Evolutionary conservation across 352 stramenopile genomes (phyloP).

Genomic region (Pythium rhizo-oryzae): DNA sequence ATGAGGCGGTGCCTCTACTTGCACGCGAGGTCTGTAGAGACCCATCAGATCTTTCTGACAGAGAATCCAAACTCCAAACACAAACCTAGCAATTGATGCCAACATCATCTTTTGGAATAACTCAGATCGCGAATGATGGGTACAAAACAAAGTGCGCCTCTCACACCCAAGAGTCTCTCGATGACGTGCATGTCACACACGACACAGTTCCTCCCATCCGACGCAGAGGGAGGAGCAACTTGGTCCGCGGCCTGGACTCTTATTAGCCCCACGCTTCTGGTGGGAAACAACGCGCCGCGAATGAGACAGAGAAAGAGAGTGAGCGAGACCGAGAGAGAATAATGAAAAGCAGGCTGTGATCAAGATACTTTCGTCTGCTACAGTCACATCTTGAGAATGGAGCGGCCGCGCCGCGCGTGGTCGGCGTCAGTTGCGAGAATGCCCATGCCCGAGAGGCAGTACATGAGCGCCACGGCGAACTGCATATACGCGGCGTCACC

Average conservation of each 20-base stretch:
- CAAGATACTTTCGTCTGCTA: too few relatives aligned
- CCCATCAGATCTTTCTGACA: too few relatives aligned
- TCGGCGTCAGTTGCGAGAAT: conserved; percentile 16
- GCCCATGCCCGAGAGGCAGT: conserved; percentile 18
- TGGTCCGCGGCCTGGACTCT: too few relatives aligned
- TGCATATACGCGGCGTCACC: conserved; percentile 24
- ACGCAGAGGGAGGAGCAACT: neutral
- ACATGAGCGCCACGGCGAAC: conserved; percentile 22
- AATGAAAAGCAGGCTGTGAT: too few relatives aligned
- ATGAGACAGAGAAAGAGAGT: too few relatives aligned
- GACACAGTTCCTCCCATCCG: neutral
- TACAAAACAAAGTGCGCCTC: neutral
- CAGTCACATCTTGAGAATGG: conserved; percentile 22
- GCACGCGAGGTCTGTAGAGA: too few relatives aligned
- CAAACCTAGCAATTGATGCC: too few relatives aligned
- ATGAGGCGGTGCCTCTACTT: too few relatives aligned
- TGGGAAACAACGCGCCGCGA: too few relatives aligned
- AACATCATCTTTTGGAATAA: neutral
- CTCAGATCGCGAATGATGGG: neutral
- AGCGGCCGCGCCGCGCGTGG: conserved; percentile 3
- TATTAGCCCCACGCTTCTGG: too few relatives aligned
- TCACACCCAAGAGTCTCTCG: neutral
- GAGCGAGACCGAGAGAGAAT: too few relatives aligned
- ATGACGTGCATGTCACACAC: neutral
- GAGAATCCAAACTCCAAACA: too few relatives aligned